Conservation (phyloP, 768 basidiomycete genomes). For the Leucocoprinus leucothites region DNA sequence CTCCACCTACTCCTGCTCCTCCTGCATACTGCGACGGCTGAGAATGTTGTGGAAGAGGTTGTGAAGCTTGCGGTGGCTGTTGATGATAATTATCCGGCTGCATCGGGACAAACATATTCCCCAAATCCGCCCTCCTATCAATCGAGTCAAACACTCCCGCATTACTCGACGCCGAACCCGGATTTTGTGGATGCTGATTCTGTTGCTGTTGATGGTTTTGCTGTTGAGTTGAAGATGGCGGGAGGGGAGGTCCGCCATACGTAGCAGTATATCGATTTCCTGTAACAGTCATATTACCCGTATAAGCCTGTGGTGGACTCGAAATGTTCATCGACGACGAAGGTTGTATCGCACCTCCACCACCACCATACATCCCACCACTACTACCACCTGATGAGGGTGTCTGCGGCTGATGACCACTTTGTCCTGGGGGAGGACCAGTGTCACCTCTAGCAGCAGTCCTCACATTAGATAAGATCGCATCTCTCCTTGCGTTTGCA, state of each 20-base stretch:
- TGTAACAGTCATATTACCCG: constrained; percentile 46
- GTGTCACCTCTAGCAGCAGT: constrained; percentile 54
- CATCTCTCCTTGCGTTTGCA: constrained; percentile 46
- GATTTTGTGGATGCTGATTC: constrained; percentile 16
- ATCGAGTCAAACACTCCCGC: constrained; percentile 52
- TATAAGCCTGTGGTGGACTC: constrained; percentile 74
- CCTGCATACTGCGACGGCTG: too few relatives aligned
- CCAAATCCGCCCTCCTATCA: constrained; percentile 62
- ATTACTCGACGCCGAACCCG: constrained; percentile 3
- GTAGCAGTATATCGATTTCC: constrained; percentile 60
- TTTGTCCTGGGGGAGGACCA: constrained; percentile 10
- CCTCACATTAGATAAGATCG: constrained; percentile 79
- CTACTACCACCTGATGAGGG: constrained; percentile 17
- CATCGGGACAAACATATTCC: constrained; percentile 74
- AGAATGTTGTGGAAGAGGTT: constrained; percentile 36
- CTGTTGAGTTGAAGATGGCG: constrained; percentile 22
- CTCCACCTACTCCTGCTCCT: constrained; percentile 6
- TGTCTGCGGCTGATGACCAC: constrained; percentile 7
- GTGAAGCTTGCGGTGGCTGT: constrained; percentile 21
- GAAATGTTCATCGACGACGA: constrained; percentile 46
- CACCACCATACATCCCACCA: constrained; percentile 42
- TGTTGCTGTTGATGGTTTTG: constrained; percentile 29
- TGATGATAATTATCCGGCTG: constrained; percentile 70
- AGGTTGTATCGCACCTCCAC: constrained; percentile 39
- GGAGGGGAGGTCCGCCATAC: constrained; percentile 34